Percentiles rank a stretch among this genome's conserved stretches.
Conservation (phyloP, 805 yeast genomes). For the Spathaspora girioi region DNA sequence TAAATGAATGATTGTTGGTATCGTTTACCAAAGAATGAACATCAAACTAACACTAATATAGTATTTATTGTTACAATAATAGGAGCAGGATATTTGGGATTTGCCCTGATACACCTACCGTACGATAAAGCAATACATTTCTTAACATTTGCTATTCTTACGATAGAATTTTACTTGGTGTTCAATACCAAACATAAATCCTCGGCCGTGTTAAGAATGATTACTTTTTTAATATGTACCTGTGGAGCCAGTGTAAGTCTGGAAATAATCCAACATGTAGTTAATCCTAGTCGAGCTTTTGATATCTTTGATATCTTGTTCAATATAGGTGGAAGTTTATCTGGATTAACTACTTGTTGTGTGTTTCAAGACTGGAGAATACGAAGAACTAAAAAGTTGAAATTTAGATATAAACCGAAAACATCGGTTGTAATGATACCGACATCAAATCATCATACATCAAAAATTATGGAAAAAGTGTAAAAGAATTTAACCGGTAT, state of each 20-base stretch:
- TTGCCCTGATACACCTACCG: constrained; percentile 42
- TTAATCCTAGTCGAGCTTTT: constrained; percentile 46
- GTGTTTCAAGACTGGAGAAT: constrained; percentile 1
- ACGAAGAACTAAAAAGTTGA: not conserved
- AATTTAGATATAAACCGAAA: not conserved
- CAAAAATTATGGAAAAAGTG: not conserved
- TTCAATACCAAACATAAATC: constrained; percentile 32
- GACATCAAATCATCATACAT: not conserved
- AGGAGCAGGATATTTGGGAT: constrained; percentile 46
- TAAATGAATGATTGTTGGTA: not conserved
- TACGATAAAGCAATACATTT: constrained; percentile 55
- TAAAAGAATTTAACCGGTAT: too few relatives aligned
- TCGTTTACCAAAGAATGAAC: not conserved
- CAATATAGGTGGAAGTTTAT: constrained; percentile 29
- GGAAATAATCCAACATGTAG: constrained; percentile 46
- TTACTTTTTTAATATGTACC: constrained; percentile 43
- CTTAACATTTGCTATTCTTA: constrained; percentile 41
- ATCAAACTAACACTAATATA: constrained; percentile 9
- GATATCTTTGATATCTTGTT: constrained; percentile 45
- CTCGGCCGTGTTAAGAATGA: constrained; percentile 22
- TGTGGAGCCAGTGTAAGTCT: constrained; percentile 46
- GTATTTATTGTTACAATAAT: constrained; percentile 24
- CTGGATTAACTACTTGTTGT: constrained; percentile 18
- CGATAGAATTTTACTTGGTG: constrained; percentile 46
- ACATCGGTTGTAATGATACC: not conserved